Evolutionary conservation across 352 stramenopile genomes (phyloP).

Genomic region (Pythium phragmiticola): DNA sequence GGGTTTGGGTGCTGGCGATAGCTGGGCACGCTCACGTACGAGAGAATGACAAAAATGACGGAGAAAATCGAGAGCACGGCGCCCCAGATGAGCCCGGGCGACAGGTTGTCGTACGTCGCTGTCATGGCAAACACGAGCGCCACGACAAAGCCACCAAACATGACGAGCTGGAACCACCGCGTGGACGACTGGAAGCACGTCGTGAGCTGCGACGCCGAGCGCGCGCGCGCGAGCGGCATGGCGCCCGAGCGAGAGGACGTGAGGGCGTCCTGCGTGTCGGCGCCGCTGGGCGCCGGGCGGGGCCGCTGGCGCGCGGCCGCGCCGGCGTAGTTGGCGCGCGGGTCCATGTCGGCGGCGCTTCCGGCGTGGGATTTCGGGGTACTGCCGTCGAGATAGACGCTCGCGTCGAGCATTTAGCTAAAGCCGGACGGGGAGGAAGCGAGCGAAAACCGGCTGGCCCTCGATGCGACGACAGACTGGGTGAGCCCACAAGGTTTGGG

Average conservation of each 20-base stretch:
- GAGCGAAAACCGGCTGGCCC: slow-evolving; percentile 7
- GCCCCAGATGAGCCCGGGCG: slow-evolving; percentile 81
- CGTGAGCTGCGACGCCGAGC: slow-evolving; percentile 17
- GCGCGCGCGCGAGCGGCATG: neutral
- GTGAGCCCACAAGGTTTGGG: neutral
- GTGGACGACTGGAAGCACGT: slow-evolving; percentile 79
- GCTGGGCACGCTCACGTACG: slow-evolving; percentile 72
- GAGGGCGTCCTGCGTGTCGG: neutral
- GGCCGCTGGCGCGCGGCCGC: slow-evolving; percentile 1
- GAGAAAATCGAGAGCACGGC: slow-evolving; percentile 80
- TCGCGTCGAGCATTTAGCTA: slow-evolving; percentile 12
- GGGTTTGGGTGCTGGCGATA: slow-evolving; percentile 87
- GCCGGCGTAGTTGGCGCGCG: slow-evolving; percentile 3
- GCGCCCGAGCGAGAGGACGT: neutral
- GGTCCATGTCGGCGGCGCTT: neutral
- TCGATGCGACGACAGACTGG: slow-evolving; percentile 17
- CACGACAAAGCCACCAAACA: slow-evolving; percentile 76
- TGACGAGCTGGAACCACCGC: slow-evolving; percentile 82
- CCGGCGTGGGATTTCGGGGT: slow-evolving; percentile 21
- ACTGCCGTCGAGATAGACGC: slow-evolving; percentile 22
- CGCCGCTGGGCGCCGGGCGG: neutral
- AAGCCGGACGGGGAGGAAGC: neutral
- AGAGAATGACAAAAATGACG: slow-evolving; percentile 87
- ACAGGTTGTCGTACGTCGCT: slow-evolving; percentile 73
- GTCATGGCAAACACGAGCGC: slow-evolving; percentile 59